phyloP scores from a whole-genome alignment of 768 basidiomycete species.

The Pisolithus microcarpus region DNA sequence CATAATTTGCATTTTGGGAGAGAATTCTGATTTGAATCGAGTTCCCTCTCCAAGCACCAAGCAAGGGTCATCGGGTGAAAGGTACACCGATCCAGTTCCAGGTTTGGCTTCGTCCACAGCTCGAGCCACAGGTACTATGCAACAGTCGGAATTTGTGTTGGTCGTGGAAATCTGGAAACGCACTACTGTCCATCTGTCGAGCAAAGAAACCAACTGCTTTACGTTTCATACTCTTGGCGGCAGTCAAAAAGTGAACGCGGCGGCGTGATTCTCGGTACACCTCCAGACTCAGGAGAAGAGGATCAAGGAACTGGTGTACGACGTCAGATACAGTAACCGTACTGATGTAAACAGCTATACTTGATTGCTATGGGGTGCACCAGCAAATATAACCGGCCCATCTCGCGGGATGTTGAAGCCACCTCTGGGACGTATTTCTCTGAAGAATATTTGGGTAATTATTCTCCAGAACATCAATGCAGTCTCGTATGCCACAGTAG shows the following conservation, averaged over 20 bases:
- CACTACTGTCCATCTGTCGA: constrained; percentile 83
- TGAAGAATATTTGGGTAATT: constrained; percentile 90
- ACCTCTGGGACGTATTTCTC: constrained; percentile 89
- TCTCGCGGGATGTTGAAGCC: constrained; percentile 90
- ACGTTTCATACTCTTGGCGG: constrained; percentile 82
- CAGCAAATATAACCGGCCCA: constrained; percentile 90
- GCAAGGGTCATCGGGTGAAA: constrained; percentile 73
- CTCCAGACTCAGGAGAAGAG: constrained; percentile 75
- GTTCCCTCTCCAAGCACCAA: constrained; percentile 81
- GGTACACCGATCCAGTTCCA: constrained; percentile 63
- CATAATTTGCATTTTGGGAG: constrained; percentile 77
- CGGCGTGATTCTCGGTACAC: constrained; percentile 79
- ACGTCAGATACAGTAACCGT: constrained; percentile 7
- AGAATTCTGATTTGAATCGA: constrained; percentile 64
- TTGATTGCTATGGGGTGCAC: constrained; percentile 89
- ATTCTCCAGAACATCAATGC: constrained; percentile 80
- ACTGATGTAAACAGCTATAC: constrained; percentile 28
- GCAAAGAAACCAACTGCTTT: constrained; percentile 76
- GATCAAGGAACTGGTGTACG: constrained; percentile 76
- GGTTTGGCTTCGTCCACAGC: constrained; percentile 80
- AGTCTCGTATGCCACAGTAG: constrained; percentile 50
- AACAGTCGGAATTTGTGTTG: constrained; percentile 7
- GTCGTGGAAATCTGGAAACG: constrained; percentile 15
- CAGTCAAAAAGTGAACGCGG: constrained; percentile 79
- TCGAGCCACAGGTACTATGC: constrained; percentile 82